A percentile compares a stretch with the other conserved stretches of the same genome.
These are phyloP conservation scores for Monosporascus sp. DNA, from an alignment of 2,329 filamentous ascomycete genomes.

Conservation along the genomic window DNA sequence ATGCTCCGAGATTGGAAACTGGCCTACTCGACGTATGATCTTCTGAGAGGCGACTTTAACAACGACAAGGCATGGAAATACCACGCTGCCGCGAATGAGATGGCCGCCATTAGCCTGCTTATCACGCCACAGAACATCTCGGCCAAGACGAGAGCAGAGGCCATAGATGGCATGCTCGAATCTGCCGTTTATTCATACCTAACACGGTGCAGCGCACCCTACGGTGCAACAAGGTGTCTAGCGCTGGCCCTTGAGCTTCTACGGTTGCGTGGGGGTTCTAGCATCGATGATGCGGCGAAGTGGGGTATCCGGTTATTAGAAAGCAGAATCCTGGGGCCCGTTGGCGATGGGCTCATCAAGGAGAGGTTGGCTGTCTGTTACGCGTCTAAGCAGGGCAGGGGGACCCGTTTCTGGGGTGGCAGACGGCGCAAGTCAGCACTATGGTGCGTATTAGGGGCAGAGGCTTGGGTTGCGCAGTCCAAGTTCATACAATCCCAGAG, in stretches of 20 bases:
- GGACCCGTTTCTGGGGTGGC: conserved; percentile 62
- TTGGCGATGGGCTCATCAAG: conserved; percentile 77
- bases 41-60: conserved; percentile 80
- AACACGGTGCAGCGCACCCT: conserved; percentile 73
- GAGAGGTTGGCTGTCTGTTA: conserved; percentile 86
- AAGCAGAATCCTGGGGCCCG: conserved; percentile 63
- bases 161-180: conserved; percentile 81
- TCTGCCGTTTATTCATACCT: conserved; percentile 89
- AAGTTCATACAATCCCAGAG: conserved; percentile 74
- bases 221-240: conserved; percentile 74
- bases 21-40: conserved; percentile 84
- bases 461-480: conserved; percentile 73
- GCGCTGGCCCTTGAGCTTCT: conserved; percentile 76
- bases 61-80: conserved; percentile 97
- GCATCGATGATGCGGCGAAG: conserved; percentile 77
- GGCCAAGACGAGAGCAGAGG: conserved; percentile 73
- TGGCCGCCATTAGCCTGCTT: conserved; percentile 81
- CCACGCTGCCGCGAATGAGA: conserved; percentile 90
- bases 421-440: conserved; percentile 80
- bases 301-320: conserved; percentile 83
- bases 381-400: conserved; percentile 62
- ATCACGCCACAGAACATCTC: conserved; percentile 67
- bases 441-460: conserved; percentile 79
- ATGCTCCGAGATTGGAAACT: conserved; percentile 97
- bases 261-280: conserved; percentile 70